Base-by-base conservation (phyloP, 106 monocot species). In the Gastrodia elata region DNA sequence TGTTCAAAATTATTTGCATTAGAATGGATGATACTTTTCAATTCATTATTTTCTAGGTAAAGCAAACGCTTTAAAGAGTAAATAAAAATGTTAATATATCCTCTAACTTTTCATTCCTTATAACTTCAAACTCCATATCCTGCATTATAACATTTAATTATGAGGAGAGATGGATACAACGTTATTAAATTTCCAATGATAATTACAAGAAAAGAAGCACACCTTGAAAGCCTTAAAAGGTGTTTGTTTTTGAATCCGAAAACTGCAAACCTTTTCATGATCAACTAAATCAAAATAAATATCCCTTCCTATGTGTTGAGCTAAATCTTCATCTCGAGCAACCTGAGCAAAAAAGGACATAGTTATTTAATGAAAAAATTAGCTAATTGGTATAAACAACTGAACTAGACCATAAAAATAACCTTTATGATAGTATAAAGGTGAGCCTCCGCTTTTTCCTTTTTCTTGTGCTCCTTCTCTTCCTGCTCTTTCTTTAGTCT, bases 401-500 rank as follows among this genome's bases (percentile, higher is more conserved):
- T 67, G 67, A 67, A 18, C 36, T 16, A 67, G 37, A 14, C 20
- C 37, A 67, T 27, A 67, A 18, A 38, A 72, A 72, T n/a, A 8
- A 97, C 97, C 90, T 98, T 98, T 77, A 98, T 93, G 43, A 98
- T 85, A 10, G 97, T 98, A 75, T 98, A 98, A 49, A 98, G 88
- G 78, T 98, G 97, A 71, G 93, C 92, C 81, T 98, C 97, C 64
- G 93, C 90, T 75, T 98, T 98, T 68, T 98, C 97, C 74, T 98
- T 98, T 83, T 97, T 97, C 78, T 93, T 98, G 49, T 88, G 93
- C 68, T 93, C 97, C 74, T 98, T 98, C 70, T 98, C 97, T 82
- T 98, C 97, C 80, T 98, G 97, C 75, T 98, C 97, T 76, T 91
- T 98, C 84, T 98, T 98, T 79, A 98, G 84, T 43, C 97, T 86